Evolutionary conservation across 306 rosid genomes (phyloP).

Genomic region (Rosa multiflora): DNA sequence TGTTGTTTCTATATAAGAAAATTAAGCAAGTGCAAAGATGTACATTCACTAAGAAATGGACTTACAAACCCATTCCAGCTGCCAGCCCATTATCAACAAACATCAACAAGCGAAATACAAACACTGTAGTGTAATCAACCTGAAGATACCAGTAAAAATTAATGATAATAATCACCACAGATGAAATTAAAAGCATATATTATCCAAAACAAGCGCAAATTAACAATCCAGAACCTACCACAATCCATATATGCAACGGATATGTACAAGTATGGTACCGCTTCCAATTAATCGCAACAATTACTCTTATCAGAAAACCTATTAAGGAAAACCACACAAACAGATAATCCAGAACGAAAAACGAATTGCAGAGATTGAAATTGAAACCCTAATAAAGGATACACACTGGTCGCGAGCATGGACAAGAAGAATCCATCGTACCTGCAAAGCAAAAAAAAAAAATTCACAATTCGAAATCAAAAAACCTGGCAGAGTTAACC

Average conservation of each 20-base stretch:
- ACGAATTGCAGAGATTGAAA: not conserved
- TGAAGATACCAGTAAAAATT: conserved; percentile 25
- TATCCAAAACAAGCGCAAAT: not conserved
- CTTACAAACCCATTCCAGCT: conserved; percentile 99
- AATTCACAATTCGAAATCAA: conserved; percentile 5
- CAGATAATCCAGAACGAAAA: not conserved
- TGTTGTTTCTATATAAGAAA: conserved; percentile 1
- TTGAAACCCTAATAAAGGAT: conserved; percentile 56
- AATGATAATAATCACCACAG: not conserved
- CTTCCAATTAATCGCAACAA: conserved; percentile 88
- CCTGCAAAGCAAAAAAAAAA: conserved; percentile 47
- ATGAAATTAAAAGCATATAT: not conserved
- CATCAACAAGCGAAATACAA: conserved; percentile 92
- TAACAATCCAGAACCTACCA: conserved; percentile 51
- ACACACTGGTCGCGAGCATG: conserved; percentile 98
- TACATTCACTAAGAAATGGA: conserved; percentile 33
- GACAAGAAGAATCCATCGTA: conserved; percentile 96
- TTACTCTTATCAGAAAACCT: conserved; percentile 51
- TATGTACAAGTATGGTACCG: conserved; percentile 72
- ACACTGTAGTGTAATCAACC: conserved; percentile 94
- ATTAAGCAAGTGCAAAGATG: conserved; percentile 1
- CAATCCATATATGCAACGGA: conserved; percentile 97
- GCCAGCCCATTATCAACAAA: conserved; percentile 96
- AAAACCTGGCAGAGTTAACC: not conserved
- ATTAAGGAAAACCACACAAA: conserved; percentile 34